These are phyloP conservation scores for Lasiosphaeria hispida DNA, from an alignment of 495 filamentous ascomycete species.

Conservation along the genomic window DNA sequence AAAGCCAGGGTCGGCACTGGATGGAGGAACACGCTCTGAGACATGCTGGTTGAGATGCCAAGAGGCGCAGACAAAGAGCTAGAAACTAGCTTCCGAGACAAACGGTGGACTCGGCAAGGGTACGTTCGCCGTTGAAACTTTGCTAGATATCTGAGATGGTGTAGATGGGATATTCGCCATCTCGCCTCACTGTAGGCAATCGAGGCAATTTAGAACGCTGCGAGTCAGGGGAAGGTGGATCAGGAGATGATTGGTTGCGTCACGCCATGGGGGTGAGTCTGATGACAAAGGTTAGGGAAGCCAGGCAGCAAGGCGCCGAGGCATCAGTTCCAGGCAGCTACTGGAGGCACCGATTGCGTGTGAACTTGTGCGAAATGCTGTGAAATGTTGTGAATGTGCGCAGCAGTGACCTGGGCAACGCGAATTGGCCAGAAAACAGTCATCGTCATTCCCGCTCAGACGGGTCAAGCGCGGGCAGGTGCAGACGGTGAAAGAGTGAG, in stretches of 20 bases:
- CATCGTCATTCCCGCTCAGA: neutral
- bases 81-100: too few species aligned
- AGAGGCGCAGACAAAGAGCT: neutral
- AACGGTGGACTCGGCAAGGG: too few species aligned
- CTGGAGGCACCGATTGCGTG: too few species aligned
- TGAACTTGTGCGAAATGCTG: too few species aligned
- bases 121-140: too few species aligned
- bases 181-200: neutral
- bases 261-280: neutral
- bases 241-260: constrained; percentile 9
- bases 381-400: neutral
- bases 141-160: neutral
- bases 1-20: too few species aligned
- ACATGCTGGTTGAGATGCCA: neutral
- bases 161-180: neutral
- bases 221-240: neutral
- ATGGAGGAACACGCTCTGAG: too few species aligned
- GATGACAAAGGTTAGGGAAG: neutral
- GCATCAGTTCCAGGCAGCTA: too few species aligned
- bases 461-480: neutral
- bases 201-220: neutral
- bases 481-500: neutral
- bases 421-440: neutral
- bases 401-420: neutral
- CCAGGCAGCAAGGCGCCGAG: neutral